Evolutionary conservation across 2,329 filamentous ascomycete genomes (phyloP), one percentile per base, ranked within the genome.

Genomic region (Rhexocercosporidium sp.): DNA sequence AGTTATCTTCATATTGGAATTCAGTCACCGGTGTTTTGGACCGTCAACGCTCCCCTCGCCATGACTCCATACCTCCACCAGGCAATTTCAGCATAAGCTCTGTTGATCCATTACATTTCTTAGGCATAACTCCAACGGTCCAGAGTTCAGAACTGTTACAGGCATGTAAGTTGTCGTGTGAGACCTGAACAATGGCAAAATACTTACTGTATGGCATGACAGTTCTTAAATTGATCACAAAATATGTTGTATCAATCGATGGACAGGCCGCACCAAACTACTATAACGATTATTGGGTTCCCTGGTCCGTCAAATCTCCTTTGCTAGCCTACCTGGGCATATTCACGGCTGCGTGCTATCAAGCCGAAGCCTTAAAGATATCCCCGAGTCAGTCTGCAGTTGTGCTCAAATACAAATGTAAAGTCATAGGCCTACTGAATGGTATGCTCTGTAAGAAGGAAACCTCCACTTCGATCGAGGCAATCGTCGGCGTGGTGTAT

Each of bases 241-340:
- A 82, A 29, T 86, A 85, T 77, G 84, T 83, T 62, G 81, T 81
- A 2, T 84, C 81, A 6, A 75, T 86, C 2, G 83, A 85, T 65
- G 83, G 83, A 3, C 81, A 81, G 27, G 81, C 82, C 0, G 79
- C 83, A 81, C 60, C 78, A 77, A 11, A 84, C 83, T 71, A 82
- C 82, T 77, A 83, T 80, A 70, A 77, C 22, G 64, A 71, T 34
- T 22, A 81, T 53, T 85, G 82, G 75, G 77, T 84, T 7, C 82
- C 83, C 0, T 81, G 79, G 69, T 83, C 79, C 54, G 76, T 85
- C 12, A 81, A 85, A 63, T 82, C 83, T n/a, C 82, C 82, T 4
- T 77, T 86, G 3, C 77, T 86, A 11, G 75, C 81, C 0, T 82
- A 84, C 57, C 81, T 84, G 9, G 79, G 83, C 41, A 79, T 85